phyloP scores from a whole-genome alignment of 2,329 filamentous ascomycete genomes.

The Didymella pinodella region DNA sequence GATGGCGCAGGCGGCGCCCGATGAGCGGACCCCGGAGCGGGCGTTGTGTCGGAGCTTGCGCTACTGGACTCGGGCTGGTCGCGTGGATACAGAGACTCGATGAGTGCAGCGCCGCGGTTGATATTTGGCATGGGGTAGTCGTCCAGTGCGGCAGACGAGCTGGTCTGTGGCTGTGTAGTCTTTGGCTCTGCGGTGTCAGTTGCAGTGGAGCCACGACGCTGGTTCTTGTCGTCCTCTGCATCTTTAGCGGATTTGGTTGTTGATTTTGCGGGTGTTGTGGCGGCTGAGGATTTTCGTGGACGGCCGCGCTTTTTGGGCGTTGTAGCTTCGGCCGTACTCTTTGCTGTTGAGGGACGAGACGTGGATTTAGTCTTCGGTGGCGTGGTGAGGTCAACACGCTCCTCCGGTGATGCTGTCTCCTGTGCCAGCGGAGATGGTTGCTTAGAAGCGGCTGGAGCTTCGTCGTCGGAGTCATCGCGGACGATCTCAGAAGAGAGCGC shows the following conservation, averaged over 20 bases:
- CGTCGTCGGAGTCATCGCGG: conserved; percentile 27
- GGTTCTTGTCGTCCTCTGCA: background rate
- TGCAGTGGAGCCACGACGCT: background rate
- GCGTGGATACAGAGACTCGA: conserved; percentile 12
- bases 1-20: background rate
- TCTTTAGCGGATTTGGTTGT: conserved; percentile 1
- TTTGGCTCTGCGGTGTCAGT: conserved; percentile 3
- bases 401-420: background rate
- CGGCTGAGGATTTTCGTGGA: conserved; percentile 22
- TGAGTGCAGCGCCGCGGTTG: conserved; percentile 12
- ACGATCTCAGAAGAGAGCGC: conserved; percentile 31
- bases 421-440: background rate
- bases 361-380: conserved; percentile 1
- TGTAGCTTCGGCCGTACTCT: background rate
- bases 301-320: conserved; percentile 27
- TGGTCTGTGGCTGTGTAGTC: background rate
- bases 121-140: background rate
- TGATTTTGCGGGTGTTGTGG: conserved; percentile 3
- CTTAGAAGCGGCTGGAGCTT: conserved; percentile 2
- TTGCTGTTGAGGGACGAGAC: conserved; percentile 13
- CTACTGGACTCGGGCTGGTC: background rate
- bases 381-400: background rate
- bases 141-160: background rate
- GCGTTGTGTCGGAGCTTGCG: background rate
- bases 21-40: background rate